These are phyloP conservation scores for Stagonosporopsis tanaceti DNA, from an alignment of 2,329 filamentous ascomycete species.

Conservation along the genomic window DNA sequence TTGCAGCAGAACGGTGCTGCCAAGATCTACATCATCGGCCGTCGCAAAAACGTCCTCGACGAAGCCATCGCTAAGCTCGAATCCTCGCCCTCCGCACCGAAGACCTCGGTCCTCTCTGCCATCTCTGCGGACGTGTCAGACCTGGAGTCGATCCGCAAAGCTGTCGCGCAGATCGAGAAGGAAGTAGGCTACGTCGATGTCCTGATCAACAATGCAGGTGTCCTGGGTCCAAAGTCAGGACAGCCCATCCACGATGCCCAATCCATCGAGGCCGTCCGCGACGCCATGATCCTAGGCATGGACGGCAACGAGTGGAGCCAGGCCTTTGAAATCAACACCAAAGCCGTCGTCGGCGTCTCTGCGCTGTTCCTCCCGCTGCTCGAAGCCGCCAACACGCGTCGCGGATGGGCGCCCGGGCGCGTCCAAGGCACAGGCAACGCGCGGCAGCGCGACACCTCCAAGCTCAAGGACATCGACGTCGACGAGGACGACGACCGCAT, in stretches of 20 bases:
- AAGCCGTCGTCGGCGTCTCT: constrained; percentile 54
- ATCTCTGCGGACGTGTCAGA: constrained; percentile 56
- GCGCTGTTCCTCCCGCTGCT: constrained; percentile 57
- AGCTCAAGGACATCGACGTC: constrained; percentile 24
- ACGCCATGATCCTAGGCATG: constrained; percentile 46
- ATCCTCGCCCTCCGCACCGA: constrained; percentile 39
- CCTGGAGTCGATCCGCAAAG: constrained; percentile 51
- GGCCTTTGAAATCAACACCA: constrained; percentile 55
- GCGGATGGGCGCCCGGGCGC: constrained; percentile 49
- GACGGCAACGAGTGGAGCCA: constrained; percentile 46
- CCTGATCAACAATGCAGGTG: constrained; percentile 62
- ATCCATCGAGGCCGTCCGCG: constrained; percentile 54
- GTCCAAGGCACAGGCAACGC: constrained; percentile 37
- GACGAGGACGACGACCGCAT: constrained; percentile 49
- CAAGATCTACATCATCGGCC: constrained; percentile 57
- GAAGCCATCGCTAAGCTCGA: constrained; percentile 49
- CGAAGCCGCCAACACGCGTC: constrained; percentile 54
- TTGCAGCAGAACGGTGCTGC: constrained; percentile 53
- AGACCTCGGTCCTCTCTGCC: constrained; percentile 45
- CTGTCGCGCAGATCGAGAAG: constrained; percentile 52
- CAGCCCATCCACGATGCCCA: constrained; percentile 53
- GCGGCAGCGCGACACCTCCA: constrained; percentile 33
- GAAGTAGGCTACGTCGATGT: constrained; percentile 60
- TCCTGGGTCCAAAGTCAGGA: constrained; percentile 54
- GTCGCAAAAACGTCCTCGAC: constrained; percentile 52